phyloP scores from a whole-genome alignment of 2,329 filamentous ascomycete species.

The Colletotrichum neosansevieriae region DNA sequence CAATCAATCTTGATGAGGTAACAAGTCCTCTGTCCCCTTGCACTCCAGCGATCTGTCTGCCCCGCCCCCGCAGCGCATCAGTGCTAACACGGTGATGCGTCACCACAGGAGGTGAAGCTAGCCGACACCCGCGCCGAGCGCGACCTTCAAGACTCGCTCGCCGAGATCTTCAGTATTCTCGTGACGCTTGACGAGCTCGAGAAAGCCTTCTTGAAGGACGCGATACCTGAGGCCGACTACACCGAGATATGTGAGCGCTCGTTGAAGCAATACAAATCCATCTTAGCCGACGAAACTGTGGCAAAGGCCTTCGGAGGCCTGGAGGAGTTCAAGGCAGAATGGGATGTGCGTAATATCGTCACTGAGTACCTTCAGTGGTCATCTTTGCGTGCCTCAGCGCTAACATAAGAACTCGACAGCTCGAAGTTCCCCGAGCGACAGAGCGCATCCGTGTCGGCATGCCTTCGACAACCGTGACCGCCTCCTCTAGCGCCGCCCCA shows the following conservation, averaged over 20 bases:
- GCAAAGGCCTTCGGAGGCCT: conserved; percentile 87
- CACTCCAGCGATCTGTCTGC: conserved; percentile 33
- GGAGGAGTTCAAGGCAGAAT: conserved; percentile 90
- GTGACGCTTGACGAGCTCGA: conserved; percentile 95
- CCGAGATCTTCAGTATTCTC: conserved; percentile 98
- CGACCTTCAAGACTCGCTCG: conserved; percentile 94
- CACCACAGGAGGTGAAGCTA: conserved; percentile 86
- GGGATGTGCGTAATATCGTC: conserved; percentile 76
- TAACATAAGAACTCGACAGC: conserved; percentile 60
- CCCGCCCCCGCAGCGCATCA: conserved; percentile 53
- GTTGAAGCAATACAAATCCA: conserved; percentile 96
- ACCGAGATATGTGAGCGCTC: conserved; percentile 95
- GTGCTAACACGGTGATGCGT: conserved; percentile 36
- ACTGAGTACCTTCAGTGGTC: background rate
- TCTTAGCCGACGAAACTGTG: conserved; percentile 91
- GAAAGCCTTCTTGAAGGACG: conserved; percentile 96
- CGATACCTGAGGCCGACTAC: conserved; percentile 90
- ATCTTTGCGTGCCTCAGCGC: background rate
- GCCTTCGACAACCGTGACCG: conserved; percentile 81
- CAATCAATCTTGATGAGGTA: conserved; percentile 94
- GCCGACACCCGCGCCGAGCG: conserved; percentile 87
- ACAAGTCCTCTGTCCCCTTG: conserved; percentile 29
- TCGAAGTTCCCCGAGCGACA: conserved; percentile 94
- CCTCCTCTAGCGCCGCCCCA: conserved; percentile 59
- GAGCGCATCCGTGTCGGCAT: conserved; percentile 93